These are phyloP conservation scores for Entomophthora muscae DNA, from an alignment of 371 early-diverging fungal genomes.

Conservation along the genomic window DNA sequence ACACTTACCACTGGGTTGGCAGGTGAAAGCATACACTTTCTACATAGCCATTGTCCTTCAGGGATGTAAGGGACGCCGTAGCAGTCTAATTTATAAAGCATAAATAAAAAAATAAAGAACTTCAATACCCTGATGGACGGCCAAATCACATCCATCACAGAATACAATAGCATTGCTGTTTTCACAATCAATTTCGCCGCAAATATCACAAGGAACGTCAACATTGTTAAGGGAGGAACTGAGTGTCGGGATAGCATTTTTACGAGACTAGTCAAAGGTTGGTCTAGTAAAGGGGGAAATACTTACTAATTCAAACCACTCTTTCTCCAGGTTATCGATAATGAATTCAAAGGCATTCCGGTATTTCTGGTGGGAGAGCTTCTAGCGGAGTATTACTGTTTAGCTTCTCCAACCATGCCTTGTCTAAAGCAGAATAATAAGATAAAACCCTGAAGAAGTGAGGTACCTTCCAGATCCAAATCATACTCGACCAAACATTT, in stretches of 20 bases:
- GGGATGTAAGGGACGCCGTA: slow-evolving; percentile 99
- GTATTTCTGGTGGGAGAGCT: slow-evolving; percentile 26
- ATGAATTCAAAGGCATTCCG: slow-evolving; percentile 66
- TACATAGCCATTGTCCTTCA: slow-evolving; percentile 97
- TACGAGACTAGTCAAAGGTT: background rate
- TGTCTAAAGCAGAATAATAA: slow-evolving; percentile 23
- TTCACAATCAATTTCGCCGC: slow-evolving; percentile 90
- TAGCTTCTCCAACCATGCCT: slow-evolving; percentile 49
- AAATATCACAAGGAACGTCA: slow-evolving; percentile 81
- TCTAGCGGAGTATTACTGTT: slow-evolving; percentile 43
- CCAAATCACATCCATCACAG: slow-evolving; percentile 97
- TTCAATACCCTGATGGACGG: slow-evolving; percentile 83
- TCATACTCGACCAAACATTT: slow-evolving; percentile 80
- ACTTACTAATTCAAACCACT: slow-evolving; percentile 83
- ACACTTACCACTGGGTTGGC: slow-evolving; percentile 55
- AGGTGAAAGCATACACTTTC: slow-evolving; percentile 90
- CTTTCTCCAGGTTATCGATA: slow-evolving; percentile 87
- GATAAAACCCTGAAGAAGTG: background rate
- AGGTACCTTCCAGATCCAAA: slow-evolving; percentile 84
- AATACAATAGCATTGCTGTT: slow-evolving; percentile 97
- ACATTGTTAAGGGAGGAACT: slow-evolving; percentile 28
- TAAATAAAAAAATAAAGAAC: background rate
- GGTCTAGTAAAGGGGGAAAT: background rate
- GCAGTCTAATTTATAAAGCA: slow-evolving; percentile 55
- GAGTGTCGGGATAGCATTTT: slow-evolving; percentile 22